Conservation (phyloP, 2,329 filamentous ascomycete species). For the Talaromyces sp. region DNA sequence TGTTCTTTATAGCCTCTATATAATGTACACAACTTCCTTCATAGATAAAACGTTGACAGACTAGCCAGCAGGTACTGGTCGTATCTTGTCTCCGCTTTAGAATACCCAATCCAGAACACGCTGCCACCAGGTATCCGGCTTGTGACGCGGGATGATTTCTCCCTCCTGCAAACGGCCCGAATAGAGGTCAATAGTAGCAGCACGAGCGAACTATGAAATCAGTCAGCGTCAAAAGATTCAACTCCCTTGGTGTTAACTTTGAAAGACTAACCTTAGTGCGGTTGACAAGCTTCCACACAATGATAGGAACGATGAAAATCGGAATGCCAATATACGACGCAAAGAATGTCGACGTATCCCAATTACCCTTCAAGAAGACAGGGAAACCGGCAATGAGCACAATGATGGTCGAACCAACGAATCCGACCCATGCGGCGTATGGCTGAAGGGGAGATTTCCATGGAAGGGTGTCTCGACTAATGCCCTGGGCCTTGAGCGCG, state of each 20-base stretch:
- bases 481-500: constrained; percentile 35
- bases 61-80: not conserved
- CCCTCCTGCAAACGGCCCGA: constrained; percentile 32
- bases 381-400: constrained; percentile 67
- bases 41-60: too few relatives aligned
- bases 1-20: not conserved
- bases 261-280: constrained; percentile 35
- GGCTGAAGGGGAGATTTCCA: constrained; percentile 53
- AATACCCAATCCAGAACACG: constrained; percentile 20
- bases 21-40: not conserved
- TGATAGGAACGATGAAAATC: constrained; percentile 41
- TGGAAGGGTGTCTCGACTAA: constrained; percentile 37
- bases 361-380: constrained; percentile 31
- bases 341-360: constrained; percentile 34
- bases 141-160: constrained; percentile 24
- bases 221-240: constrained; percentile 12
- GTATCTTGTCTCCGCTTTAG: not conserved
- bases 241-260: not conserved
- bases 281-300: constrained; percentile 41
- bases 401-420: constrained; percentile 58
- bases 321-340: constrained; percentile 44
- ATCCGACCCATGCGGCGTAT: constrained; percentile 60
- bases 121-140: constrained; percentile 22
- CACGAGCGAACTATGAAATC: constrained; percentile 24
- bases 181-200: constrained; percentile 30